Conservation (phyloP, 2,329 filamentous ascomycete genomes). For the Raffaelea ambrosiae region DNA sequence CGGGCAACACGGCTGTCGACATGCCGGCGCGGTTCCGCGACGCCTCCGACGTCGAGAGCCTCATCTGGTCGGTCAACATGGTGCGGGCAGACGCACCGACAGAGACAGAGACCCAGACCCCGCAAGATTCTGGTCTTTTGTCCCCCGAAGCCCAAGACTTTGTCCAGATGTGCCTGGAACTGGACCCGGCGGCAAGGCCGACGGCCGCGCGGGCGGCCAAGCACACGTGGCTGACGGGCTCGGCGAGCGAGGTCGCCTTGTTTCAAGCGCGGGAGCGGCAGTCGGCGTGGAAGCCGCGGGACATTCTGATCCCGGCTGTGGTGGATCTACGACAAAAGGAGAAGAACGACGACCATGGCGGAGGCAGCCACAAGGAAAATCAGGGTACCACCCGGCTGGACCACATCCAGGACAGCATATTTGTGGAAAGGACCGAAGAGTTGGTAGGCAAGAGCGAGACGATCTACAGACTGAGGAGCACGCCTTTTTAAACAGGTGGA, state of each 20-base stretch:
- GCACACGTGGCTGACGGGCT: constrained; percentile 10
- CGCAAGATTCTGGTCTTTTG: not conserved
- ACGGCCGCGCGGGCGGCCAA: constrained; percentile 5
- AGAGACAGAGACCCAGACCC: not conserved
- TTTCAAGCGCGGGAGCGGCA: constrained; percentile 8
- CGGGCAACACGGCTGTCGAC: constrained; percentile 13
- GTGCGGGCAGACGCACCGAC: not conserved
- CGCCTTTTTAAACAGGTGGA: too few relatives aligned
- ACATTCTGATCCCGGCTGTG: constrained; percentile 7
- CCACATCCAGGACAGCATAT: too few relatives aligned
- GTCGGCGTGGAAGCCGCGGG: constrained; percentile 10
- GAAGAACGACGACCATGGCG: too few relatives aligned
- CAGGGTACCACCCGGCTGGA: too few relatives aligned
- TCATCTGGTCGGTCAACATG: constrained; percentile 8
- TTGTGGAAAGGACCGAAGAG: too few relatives aligned
- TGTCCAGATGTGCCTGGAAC: constrained; percentile 9
- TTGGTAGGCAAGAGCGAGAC: too few relatives aligned
- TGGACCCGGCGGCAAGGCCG: constrained; percentile 4
- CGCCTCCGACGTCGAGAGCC: constrained; percentile 4
- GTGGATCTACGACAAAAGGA: not conserved
- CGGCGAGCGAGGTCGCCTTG: not conserved
- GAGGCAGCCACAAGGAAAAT: too few relatives aligned
- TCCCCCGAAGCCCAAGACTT: constrained; percentile 10
- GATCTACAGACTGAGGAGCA: too few relatives aligned
- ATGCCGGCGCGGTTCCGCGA: constrained; percentile 13